Evolutionary conservation across 1,139 yeast species (phyloP), one percentile per base, ranked within the genome.

Genomic region (Suzukiozyma palmioleophila): DNA sequence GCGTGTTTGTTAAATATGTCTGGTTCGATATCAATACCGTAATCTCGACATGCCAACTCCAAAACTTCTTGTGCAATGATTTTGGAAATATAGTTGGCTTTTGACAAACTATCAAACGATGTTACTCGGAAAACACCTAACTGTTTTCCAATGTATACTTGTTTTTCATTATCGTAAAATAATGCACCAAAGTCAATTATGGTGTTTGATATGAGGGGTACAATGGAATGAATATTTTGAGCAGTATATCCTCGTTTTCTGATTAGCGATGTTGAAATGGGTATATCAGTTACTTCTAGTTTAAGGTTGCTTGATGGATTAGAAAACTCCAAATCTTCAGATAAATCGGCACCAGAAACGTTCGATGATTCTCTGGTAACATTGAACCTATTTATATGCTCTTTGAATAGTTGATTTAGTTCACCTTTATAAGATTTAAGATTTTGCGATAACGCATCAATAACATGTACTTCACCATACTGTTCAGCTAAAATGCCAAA

Each of bases 61-160:
- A 84, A 58, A 4, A 81, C 83, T 52, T 79, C 83, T 50, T 75
- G 83, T 48, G 80, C 70, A 6, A 84, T 70, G 14, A 79, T 66
- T 46, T 75, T 77, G 38, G 80, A 77, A 8, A 84, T 67, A 33
- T 73, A 67, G 46, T 79, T 79, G 10, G 85, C 78, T 45, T 83
- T 79, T 41, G 73, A 77, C 40, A 81, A 65, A n/a, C 85, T 77
- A 51, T 81, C 83, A 45, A 82, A 73, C 0, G 88, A 79, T 49
- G 81, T 81, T 8, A 81, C 69, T 45, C 88, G 55, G 46, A 84
- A 75, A 0, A 79, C 77, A 11, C 92, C 94, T 31, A 80, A 62
- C 54, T 84, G 94, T 49, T 80, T 79, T 0, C 85, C 86, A 30
- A 75, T 67, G 51, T 69, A 79, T 2, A 69, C 65, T 21, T 69